These are phyloP conservation scores for Begonia loranthoides DNA, from an alignment of 306 rosid species.

Conservation along the genomic window DNA sequence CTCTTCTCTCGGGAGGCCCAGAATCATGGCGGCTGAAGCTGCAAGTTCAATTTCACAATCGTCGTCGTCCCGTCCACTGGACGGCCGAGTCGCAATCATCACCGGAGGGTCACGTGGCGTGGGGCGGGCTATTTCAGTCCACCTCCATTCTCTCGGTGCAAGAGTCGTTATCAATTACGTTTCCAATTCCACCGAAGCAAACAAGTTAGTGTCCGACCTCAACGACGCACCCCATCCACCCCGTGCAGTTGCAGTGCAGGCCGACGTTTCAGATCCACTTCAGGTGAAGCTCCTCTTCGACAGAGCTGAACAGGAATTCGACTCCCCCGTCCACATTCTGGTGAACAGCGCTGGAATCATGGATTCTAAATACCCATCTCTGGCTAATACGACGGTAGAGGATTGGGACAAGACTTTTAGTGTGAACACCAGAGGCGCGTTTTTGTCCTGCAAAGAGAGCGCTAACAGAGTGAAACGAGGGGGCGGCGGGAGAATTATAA, in stretches of 20 bases:
- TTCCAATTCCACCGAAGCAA: constrained; percentile 33
- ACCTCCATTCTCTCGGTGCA: constrained; percentile 42
- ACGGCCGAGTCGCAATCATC: constrained; percentile 27
- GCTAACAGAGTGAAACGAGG: constrained; percentile 37
- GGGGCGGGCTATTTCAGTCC: constrained; percentile 33
- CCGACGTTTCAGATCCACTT: constrained; percentile 33
- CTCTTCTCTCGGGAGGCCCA: too few relatives aligned
- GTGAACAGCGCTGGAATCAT: constrained; percentile 35
- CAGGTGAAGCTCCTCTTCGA: constrained; percentile 41
- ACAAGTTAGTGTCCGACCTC: constrained; percentile 24
- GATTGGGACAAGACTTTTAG: constrained; percentile 21
- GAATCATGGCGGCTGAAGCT: constrained; percentile 1
- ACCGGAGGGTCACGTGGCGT: constrained; percentile 45
- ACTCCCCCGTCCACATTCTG: constrained; percentile 28
- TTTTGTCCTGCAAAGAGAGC: constrained; percentile 31
- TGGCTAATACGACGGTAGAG: constrained; percentile 20
- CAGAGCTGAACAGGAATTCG: constrained; percentile 24
- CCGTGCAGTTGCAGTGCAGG: constrained; percentile 25
- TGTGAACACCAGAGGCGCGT: constrained; percentile 36
- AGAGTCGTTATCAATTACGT: constrained; percentile 33
- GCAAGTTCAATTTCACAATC: neutral
- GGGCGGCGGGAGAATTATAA: constrained; percentile 42
- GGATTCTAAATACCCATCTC: constrained; percentile 19
- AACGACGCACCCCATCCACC: constrained; percentile 10
- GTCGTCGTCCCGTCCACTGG: constrained; percentile 14